These are phyloP conservation scores for Nitzschia inconspicua DNA, from an alignment of 108 stramenopile genomes.

Conservation along the genomic window DNA sequence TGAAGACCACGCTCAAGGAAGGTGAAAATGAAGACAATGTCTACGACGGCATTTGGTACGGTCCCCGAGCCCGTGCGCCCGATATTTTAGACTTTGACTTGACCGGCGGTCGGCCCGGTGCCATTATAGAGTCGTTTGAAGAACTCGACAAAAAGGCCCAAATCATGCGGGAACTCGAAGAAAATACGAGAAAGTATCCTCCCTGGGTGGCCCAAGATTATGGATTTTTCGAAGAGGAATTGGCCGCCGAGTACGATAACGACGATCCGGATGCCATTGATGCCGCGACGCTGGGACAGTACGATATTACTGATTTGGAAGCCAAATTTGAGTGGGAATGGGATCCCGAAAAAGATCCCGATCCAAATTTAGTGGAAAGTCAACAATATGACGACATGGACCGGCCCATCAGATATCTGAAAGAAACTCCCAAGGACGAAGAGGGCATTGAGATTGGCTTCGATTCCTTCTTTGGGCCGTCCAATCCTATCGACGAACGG, in stretches of 20 bases:
- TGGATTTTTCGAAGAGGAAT: conserved; percentile 28
- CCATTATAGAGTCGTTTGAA: conserved; percentile 53
- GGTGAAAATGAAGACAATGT: background rate
- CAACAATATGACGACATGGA: conserved; percentile 7
- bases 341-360: conserved; percentile 56
- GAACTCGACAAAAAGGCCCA: conserved; percentile 27
- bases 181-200: conserved; percentile 18
- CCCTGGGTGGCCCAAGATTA: conserved; percentile 24
- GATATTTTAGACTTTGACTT: conserved; percentile 36
- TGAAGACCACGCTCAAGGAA: background rate
- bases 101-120: conserved; percentile 53
- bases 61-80: conserved; percentile 16
- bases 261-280: conserved; percentile 74
- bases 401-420: conserved; percentile 22
- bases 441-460: conserved; percentile 77
- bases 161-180: conserved; percentile 39
- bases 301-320: conserved; percentile 50
- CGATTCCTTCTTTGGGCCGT: conserved; percentile 69
- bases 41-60: background rate
- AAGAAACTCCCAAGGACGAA: conserved; percentile 55
- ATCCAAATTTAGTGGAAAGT: conserved; percentile 45
- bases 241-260: conserved; percentile 32
- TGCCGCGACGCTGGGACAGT: conserved; percentile 53
- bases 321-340: conserved; percentile 77
- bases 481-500: conserved; percentile 73